Percentiles rank a stretch among this genome's conserved stretches.
These are phyloP conservation scores for Letharia columbiana DNA, from an alignment of 495 filamentous ascomycete genomes.

Conservation along the genomic window DNA sequence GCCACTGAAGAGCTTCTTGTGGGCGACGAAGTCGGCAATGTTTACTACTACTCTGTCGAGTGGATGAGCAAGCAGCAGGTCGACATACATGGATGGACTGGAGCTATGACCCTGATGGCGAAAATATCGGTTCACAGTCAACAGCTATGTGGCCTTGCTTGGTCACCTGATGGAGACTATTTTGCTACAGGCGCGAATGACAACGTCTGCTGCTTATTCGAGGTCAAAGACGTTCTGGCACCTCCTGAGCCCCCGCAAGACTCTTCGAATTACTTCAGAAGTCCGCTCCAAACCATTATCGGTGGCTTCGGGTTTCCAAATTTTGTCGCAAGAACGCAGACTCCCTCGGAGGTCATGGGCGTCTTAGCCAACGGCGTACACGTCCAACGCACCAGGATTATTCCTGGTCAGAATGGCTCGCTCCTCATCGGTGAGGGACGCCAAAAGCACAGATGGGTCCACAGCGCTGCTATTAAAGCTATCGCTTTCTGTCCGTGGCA, in stretches of 20 bases:
- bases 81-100: conserved; percentile 57
- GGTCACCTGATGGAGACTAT: conserved; percentile 66
- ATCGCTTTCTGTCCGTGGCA: conserved; percentile 98
- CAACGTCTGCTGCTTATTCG: conserved; percentile 78
- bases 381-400: conserved; percentile 10
- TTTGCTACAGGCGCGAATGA: conserved; percentile 93
- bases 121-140: conserved; percentile 74
- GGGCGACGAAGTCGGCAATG: conserved; percentile 74
- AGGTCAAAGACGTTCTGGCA: conserved; percentile 51
- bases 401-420: conserved; percentile 19
- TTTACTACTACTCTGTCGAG: conserved; percentile 86
- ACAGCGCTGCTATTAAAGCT: conserved; percentile 89
- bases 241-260: conserved; percentile 13
- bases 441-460: conserved; percentile 64
- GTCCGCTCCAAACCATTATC: conserved; percentile 17
- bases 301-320: conserved; percentile 18
- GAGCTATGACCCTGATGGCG: conserved; percentile 66
- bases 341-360: conserved; percentile 2
- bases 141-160: conserved; percentile 86
- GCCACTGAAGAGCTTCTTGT: conserved; percentile 72
- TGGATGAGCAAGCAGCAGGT: conserved; percentile 51
- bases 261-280: neutral
- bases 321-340: conserved; percentile 11
- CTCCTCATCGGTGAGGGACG: conserved; percentile 36
- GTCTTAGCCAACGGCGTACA: conserved; percentile 2